Conservation (phyloP, 2,329 filamentous ascomycete genomes). For the Neofusicoccum umdonicola region DNA sequence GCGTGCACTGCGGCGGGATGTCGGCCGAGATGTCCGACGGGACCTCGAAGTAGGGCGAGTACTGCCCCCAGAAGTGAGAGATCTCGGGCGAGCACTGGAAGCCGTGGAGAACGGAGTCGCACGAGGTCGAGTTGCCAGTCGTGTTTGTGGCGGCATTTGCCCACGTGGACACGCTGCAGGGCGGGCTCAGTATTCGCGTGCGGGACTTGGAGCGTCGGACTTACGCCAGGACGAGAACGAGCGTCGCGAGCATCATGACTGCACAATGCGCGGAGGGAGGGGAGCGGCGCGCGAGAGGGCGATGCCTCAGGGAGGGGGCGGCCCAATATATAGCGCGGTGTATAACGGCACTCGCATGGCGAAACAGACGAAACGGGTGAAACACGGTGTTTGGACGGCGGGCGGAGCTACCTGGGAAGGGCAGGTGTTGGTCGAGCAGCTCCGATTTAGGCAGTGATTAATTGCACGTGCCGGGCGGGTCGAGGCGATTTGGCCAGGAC, state of each 20-base stretch:
- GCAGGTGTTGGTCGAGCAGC: constrained; percentile 3
- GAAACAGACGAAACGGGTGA: not conserved
- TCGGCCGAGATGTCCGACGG: constrained; percentile 61
- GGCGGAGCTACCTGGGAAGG: not conserved
- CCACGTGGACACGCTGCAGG: not conserved
- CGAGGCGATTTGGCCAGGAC: not conserved
- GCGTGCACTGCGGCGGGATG: constrained; percentile 65
- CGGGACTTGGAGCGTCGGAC: not conserved
- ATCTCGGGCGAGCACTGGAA: constrained; percentile 63
- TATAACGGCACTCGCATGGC: not conserved
- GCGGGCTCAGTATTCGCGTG: not conserved
- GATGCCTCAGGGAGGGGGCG: not conserved
- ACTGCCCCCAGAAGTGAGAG: constrained; percentile 78
- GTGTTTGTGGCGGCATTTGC: not conserved
- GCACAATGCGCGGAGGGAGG: not conserved
- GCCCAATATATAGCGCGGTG: not conserved
- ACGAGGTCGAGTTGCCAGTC: constrained; percentile 32
- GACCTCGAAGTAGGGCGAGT: constrained; percentile 79
- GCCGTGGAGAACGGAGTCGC: constrained; percentile 55
- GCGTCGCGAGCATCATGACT: constrained; percentile 6
- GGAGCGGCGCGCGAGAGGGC: not conserved
- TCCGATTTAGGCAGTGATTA: not conserved
- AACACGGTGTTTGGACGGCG: not conserved
- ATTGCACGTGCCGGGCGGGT: not conserved
- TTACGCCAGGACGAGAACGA: constrained; percentile 6